A percentile compares a stretch with the other conserved stretches of the same genome.
Evolutionary conservation across 2,329 filamentous ascomycete genomes (phyloP).

Genomic region (Penicillium paneum): DNA sequence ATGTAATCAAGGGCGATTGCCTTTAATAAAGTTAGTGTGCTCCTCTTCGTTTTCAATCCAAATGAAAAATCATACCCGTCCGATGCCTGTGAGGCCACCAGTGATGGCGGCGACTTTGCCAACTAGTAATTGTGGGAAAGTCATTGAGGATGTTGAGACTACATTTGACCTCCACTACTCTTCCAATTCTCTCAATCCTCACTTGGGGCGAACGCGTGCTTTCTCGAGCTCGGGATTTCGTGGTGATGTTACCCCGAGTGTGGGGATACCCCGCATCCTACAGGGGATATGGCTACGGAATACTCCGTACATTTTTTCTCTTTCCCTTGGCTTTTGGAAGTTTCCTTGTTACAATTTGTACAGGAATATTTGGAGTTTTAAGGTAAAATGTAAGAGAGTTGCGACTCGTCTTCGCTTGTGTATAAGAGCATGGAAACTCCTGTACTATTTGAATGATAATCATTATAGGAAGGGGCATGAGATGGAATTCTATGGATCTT

Average conservation of each 20-base stretch:
- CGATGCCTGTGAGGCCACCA: constrained; percentile 81
- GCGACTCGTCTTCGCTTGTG: too few relatives aligned
- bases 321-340: too few relatives aligned
- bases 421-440: not conserved
- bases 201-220: not conserved
- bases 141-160: constrained; percentile 19
- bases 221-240: constrained; percentile 28
- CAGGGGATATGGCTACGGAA: too few relatives aligned
- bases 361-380: too few relatives aligned
- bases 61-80: constrained; percentile 48
- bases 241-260: constrained; percentile 32
- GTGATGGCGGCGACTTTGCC: constrained; percentile 83
- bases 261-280: constrained; percentile 16
- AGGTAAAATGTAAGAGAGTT: too few relatives aligned
- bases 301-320: too few relatives aligned
- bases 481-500: not conserved
- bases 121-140: constrained; percentile 54
- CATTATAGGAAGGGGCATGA: not conserved
- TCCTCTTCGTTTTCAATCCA: not conserved
- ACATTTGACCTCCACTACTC: not conserved
- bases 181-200: not conserved
- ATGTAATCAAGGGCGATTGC: constrained; percentile 80
- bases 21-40: constrained; percentile 12
- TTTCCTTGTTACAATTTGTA: too few relatives aligned
- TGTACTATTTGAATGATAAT: not conserved